phyloP scores from a whole-genome alignment of 352 stramenopile species.

The Phytopythium ostracodes region DNA sequence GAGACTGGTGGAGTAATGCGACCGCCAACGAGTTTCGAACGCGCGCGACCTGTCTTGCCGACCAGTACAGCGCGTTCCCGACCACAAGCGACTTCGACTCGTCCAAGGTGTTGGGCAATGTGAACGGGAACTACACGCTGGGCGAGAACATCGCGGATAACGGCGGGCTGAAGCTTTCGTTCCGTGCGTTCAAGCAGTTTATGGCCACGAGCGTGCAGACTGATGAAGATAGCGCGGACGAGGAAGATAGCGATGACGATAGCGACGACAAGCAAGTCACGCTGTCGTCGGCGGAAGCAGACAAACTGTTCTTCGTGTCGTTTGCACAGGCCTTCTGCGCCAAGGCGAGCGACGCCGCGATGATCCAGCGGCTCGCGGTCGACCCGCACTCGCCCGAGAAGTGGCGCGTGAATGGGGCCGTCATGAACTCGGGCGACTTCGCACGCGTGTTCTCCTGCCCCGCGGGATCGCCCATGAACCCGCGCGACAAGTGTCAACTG shows the following conservation, averaged over 20 bases:
- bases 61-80: slow-evolving; percentile 54
- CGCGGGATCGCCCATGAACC: slow-evolving; percentile 57
- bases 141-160: slow-evolving; percentile 86
- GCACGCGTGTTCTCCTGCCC: slow-evolving; percentile 52
- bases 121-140: slow-evolving; percentile 79
- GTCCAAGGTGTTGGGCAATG: slow-evolving; percentile 42
- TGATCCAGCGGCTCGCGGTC: slow-evolving; percentile 42
- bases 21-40: slow-evolving; percentile 73
- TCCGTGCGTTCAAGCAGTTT: slow-evolving; percentile 46
- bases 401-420: slow-evolving; percentile 75
- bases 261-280: slow-evolving; percentile 12
- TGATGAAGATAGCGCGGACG: slow-evolving; percentile 8
- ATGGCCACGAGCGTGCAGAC: slow-evolving; percentile 17
- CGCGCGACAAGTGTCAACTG: slow-evolving; percentile 60
- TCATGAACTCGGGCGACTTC: slow-evolving; percentile 81
- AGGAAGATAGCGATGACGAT: slow-evolving; percentile 18
- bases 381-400: slow-evolving; percentile 62
- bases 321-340: slow-evolving; percentile 73
- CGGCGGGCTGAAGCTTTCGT: slow-evolving; percentile 71
- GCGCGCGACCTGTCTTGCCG: slow-evolving; percentile 54
- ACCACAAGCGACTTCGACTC: slow-evolving; percentile 38
- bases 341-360: slow-evolving; percentile 53
- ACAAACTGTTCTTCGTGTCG: slow-evolving; percentile 77
- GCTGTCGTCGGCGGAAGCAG: slow-evolving; percentile 12
- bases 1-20: slow-evolving; percentile 91